Percentiles rank a stretch among this genome's conserved stretches.
Conservation (phyloP, 2,329 filamentous ascomycete species). For the Nannizziopsis arthrosporioides region DNA sequence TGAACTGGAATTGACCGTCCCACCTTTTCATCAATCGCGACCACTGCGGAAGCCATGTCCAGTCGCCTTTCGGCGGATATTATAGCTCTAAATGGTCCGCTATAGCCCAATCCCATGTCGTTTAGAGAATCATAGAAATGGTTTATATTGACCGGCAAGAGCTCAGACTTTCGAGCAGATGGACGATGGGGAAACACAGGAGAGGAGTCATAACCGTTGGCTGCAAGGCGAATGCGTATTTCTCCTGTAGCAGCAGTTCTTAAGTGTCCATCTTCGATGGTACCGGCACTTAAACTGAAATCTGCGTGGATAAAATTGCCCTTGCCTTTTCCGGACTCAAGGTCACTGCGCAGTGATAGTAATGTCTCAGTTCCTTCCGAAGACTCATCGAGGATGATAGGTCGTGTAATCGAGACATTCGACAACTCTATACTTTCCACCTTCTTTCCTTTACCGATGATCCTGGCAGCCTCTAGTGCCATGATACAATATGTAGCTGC, state of each 20-base stretch:
- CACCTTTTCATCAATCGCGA: background rate
- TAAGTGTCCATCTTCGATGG: too few relatives aligned
- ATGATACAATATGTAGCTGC: conserved; percentile 19
- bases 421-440: conserved; percentile 13
- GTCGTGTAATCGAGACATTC: conserved; percentile 7
- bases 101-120: conserved; percentile 19
- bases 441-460: conserved; percentile 3
- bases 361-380: conserved; percentile 1
- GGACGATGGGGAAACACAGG: background rate
- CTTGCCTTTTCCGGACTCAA: too few relatives aligned
- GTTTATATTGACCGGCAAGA: conserved; percentile 8
- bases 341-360: background rate
- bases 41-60: background rate
- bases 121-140: conserved; percentile 17
- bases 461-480: conserved; percentile 19
- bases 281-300: too few relatives aligned
- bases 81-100: conserved; percentile 16
- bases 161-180: background rate
- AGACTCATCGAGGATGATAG: conserved; percentile 1
- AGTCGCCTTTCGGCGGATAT: conserved; percentile 1
- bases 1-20: conserved; percentile 10
- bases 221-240: too few relatives aligned
- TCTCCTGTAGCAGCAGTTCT: too few relatives aligned
- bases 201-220: background rate
- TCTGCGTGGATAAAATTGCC: too few relatives aligned